These are phyloP conservation scores for Backusella tuberculispora DNA, from an alignment of 192 early-diverging fungal species.

Conservation along the genomic window DNA sequence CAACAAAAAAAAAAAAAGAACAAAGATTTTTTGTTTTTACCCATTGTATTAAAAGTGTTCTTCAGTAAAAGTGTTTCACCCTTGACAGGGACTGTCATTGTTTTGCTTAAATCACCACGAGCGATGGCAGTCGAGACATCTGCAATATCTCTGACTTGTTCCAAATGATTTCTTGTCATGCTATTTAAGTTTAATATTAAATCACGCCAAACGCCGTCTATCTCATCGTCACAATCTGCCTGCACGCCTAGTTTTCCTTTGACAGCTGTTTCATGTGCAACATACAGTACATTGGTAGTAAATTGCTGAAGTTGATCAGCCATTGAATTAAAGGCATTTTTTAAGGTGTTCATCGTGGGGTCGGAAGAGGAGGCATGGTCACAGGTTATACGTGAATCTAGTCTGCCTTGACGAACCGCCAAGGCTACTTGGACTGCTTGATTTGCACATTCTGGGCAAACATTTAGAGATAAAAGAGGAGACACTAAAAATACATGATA, in stretches of 20 bases:
- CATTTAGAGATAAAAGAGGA: constrained; percentile 8
- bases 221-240: constrained; percentile 35
- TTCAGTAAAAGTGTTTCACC: constrained; percentile 62
- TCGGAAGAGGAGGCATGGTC: constrained; percentile 24
- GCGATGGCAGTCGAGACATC: constrained; percentile 66
- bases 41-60: constrained; percentile 62
- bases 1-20: background rate
- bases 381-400: constrained; percentile 49
- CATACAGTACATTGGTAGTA: constrained; percentile 61
- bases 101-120: constrained; percentile 56
- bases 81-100: constrained; percentile 62
- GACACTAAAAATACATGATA: background rate
- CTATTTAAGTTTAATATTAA: constrained; percentile 61
- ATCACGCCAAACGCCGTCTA: constrained; percentile 57
- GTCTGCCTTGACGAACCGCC: constrained; percentile 48
- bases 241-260: constrained; percentile 78
- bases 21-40: background rate
- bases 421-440: constrained; percentile 50
- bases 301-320: constrained; percentile 64
- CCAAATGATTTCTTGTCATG: constrained; percentile 60
- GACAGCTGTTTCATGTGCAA: constrained; percentile 68
- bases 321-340: constrained; percentile 59
- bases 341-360: constrained; percentile 40
- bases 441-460: constrained; percentile 48
- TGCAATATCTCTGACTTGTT: constrained; percentile 67